Conservation (phyloP, 1,139 yeast genomes). For the Taiozyma sp. region DNA sequence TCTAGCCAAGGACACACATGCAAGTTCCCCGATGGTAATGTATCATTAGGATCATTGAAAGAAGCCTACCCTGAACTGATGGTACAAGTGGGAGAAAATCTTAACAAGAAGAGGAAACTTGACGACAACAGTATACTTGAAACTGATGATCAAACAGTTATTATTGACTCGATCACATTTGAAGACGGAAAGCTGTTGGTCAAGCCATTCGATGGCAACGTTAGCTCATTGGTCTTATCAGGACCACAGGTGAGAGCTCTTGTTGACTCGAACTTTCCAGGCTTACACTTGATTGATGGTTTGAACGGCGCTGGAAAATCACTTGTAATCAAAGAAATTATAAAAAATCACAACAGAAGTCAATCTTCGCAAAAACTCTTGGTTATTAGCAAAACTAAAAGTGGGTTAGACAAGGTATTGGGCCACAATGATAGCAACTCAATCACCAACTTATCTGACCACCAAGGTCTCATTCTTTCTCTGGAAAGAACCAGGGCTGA, state of each 20-base stretch:
- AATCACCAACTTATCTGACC: conserved; percentile 5
- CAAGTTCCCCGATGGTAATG: neutral
- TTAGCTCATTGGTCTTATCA: neutral
- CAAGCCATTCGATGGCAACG: neutral
- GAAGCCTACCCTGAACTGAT: neutral
- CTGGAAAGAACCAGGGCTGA: neutral
- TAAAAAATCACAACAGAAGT: conserved; percentile 25
- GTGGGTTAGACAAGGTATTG: conserved; percentile 22
- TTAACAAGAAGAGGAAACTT: neutral
- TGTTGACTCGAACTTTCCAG: conserved; percentile 29
- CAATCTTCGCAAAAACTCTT: conserved; percentile 31
- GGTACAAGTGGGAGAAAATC: neutral
- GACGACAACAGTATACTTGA: neutral
- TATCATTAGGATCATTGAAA: neutral
- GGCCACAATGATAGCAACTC: conserved; percentile 1
- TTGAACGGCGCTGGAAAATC: conserved; percentile 47
- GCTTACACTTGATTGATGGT: conserved; percentile 37
- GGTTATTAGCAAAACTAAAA: conserved; percentile 29
- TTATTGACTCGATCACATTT: neutral
- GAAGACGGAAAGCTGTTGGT: neutral
- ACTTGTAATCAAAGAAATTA: conserved; percentile 24
- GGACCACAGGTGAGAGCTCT: neutral
- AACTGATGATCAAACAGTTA: neutral
- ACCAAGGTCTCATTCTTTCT: neutral
- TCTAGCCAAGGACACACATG: too few species aligned